Evolutionary conservation across 495 filamentous ascomycete genomes (phyloP), one percentile per base, ranked within the genome.

Genomic region (Penicillium silybi): DNA sequence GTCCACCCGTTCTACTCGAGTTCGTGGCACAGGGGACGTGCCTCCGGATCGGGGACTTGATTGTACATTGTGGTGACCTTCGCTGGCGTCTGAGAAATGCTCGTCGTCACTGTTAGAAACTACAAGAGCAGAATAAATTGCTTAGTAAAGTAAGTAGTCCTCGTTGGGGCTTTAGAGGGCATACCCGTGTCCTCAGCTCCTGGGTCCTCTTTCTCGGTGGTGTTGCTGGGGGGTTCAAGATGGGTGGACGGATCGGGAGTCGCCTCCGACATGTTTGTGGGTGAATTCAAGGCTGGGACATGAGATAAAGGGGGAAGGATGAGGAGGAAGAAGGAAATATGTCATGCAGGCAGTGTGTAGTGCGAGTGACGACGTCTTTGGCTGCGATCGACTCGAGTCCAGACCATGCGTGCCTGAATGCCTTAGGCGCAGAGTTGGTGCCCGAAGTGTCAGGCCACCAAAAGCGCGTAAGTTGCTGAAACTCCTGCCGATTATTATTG

Each of bases 61-160:
- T 50, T 59, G 54, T 39, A 62, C 54, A 44, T 58, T 63, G 46
- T 69, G 73, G 53, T 68, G 63, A 56, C 82, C 87, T 67, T 92
- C 88, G 50, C 83, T 86, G 53, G 91, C 91, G 76, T 95, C 91
- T 44, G 90, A 90, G 67, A 91, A 96, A 69, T 95, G 88, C 44
- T 96, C 91, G 23, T 95, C 81, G 48, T 79, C 89, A 40, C 84
- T 87, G 50, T 85, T 85, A 17, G 87, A 87, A 42, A 74, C 78
- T 66, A 48, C 49, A 41, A 3, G 23, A 23, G 5, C 16, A 1
- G 47, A 13, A 37, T 46, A 17, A 37, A 37, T 39, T 17, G 22
- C 34, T 47, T 32, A 54, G 46, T 13, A 41, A 44, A 52, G 13
- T 38, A 41, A 52, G 26, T 27, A 26, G 43, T 41, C 40, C 38